Evolutionary conservation across 768 basidiomycete species (phyloP).

Genomic region (Trichaptum fuscoviolaceum): DNA sequence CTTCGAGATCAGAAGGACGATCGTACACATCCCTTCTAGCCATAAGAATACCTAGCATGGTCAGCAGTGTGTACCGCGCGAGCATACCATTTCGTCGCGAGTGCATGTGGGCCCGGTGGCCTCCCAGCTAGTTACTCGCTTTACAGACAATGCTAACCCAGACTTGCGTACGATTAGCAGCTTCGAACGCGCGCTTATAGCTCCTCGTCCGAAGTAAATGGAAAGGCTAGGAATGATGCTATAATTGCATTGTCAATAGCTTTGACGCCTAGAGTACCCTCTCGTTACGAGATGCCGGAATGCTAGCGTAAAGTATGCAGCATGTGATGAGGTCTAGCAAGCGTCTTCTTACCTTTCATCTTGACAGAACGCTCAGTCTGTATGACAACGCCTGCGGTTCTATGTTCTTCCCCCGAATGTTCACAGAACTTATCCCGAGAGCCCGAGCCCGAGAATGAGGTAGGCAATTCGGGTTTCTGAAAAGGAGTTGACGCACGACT

Average conservation of each 20-base stretch:
- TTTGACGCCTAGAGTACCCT: neutral
- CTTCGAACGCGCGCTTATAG: neutral
- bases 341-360: neutral
- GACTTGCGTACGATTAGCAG: neutral
- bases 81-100: neutral
- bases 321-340: neutral
- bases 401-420: neutral
- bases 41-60: neutral
- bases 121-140: neutral
- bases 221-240: neutral
- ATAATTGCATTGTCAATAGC: neutral
- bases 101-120: neutral
- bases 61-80: neutral
- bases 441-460: neutral
- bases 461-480: neutral
- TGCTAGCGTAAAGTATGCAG: neutral
- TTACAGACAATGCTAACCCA: neutral
- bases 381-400: neutral
- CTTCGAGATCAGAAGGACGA: neutral
- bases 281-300: neutral
- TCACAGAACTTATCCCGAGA: neutral
- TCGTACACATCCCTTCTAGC: neutral
- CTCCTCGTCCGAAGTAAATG: neutral
- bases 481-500: too few species aligned
- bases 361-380: neutral